Percentiles rank a stretch among this genome's conserved stretches.
Evolutionary conservation across 1,139 yeast genomes (phyloP).

Genomic region (Yamadazyma trypodendri): DNA sequence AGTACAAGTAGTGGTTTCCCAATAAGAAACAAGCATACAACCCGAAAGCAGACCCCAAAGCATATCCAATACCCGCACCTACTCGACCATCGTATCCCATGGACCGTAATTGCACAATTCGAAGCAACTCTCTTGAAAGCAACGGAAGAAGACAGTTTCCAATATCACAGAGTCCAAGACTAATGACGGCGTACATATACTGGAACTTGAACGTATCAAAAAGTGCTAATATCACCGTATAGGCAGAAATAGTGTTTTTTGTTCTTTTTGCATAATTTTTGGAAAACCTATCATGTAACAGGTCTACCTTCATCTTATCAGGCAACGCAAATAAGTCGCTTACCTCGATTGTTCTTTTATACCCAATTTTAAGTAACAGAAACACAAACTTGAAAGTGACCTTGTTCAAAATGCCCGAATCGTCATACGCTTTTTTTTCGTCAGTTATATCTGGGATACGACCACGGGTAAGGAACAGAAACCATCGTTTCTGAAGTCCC

Average conservation of each 20-base stretch:
- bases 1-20: conserved; percentile 21
- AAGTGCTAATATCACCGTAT: conserved; percentile 19
- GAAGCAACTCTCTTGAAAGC: conserved; percentile 28
- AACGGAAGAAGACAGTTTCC: conserved; percentile 29
- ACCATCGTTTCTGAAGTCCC: conserved; percentile 19
- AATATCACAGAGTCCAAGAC: conserved; percentile 22
- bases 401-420: conserved; percentile 29
- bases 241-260: conserved; percentile 27
- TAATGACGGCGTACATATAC: conserved; percentile 23
- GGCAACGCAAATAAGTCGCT: conserved; percentile 60
- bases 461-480: conserved; percentile 16
- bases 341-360: conserved; percentile 61
- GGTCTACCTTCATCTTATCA: conserved; percentile 55
- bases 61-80: conserved; percentile 38
- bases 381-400: conserved; percentile 58
- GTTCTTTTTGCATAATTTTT: conserved; percentile 33
- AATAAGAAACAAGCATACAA: conserved; percentile 19
- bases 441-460: conserved; percentile 54
- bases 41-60: conserved; percentile 29
- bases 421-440: conserved; percentile 41
- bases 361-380: conserved; percentile 61
- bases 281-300: conserved; percentile 31
- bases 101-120: conserved; percentile 27
- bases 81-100: conserved; percentile 20
- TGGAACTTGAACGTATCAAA: conserved; percentile 31